Conservation (phyloP, 2,329 filamentous ascomycete species). For the Venturia aucupariae region DNA sequence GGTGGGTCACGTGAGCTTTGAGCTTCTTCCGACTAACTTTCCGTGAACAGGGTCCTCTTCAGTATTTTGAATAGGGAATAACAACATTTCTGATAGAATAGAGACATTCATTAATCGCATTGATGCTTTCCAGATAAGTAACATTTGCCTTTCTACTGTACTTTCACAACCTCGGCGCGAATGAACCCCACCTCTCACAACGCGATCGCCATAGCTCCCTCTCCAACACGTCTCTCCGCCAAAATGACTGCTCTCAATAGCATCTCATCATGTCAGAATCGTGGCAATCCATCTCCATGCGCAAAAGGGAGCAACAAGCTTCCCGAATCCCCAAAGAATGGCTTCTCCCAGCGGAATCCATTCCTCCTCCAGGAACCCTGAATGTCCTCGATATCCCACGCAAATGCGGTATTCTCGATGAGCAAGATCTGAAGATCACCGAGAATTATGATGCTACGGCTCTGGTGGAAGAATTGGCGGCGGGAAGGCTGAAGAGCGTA, state of each 20-base stretch:
- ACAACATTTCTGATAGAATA: no score
- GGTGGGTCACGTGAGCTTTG: no score
- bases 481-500: conserved; percentile 26
- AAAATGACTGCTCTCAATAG: background rate
- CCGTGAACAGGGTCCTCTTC: no score
- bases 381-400: conserved; percentile 42
- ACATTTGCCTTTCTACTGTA: no score
- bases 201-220: background rate
- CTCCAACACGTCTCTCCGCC: background rate
- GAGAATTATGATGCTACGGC: conserved; percentile 41
- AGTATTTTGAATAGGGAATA: no score
- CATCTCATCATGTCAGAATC: conserved; percentile 22
- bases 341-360: conserved; percentile 27
- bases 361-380: conserved; percentile 20
- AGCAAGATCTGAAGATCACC: conserved; percentile 45
- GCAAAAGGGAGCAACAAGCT: conserved; percentile 34
- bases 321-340: conserved; percentile 36
- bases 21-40: no score
- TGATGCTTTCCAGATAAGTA: no score
- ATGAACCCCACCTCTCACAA: background rate
- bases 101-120: no score
- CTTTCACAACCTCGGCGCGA: background rate
- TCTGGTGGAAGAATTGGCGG: conserved; percentile 28
- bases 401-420: conserved; percentile 43
- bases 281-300: conserved; percentile 34